Base-by-base conservation (phyloP, 2,329 filamentous ascomycete species). In the Samsoniella hepiali region DNA sequence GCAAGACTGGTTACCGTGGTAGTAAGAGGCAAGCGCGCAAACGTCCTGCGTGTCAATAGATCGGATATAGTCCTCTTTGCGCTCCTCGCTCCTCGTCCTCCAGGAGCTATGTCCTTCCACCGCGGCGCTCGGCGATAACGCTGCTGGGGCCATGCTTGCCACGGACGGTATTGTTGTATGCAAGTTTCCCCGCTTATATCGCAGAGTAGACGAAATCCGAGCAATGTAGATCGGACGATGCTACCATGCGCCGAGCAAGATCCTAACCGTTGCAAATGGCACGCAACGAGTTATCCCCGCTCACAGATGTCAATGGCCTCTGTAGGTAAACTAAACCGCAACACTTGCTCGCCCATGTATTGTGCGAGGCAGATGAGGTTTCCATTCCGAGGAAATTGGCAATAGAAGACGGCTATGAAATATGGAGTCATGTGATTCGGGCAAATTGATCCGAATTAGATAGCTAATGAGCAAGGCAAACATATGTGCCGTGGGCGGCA, bases 361-460 rank as follows among this genome's bases (percentile, higher is more conserved):
- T 27, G 45, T 22, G 29, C 45, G 31, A 50, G 32, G 22, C n/a
- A 22, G 34, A 15, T n/a, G 9, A 29, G 15, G 32, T 50, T 38
- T 34, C n/a, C 22, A 31, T 9, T 17, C 29, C 9, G 15, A 36
- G 34, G 34, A 50, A 13, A 59, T 40, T 15, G 13, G 27, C 32
- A 40, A 40, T 36, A 59, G 34, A 38, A 31, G 32, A 58, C 10
- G 22, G 13, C n/a, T 6, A 32, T 50, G 5, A 34, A 53, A 60
- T 60, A 44, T 22, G 36, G 15, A 60, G 58, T 60, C 58, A 60
- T 60, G 58, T 60, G 58, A 60, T 60, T 32, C 36, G 27, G 29
- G n/a, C 31, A 32, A 56, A 29, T 40, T 55, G 32, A 10, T 40
- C 34, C 34, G n/a, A 50, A 60, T 51, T 27, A 27, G 45, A 60